A percentile compares a stretch with the other conserved stretches of the same genome.
phyloP scores from a whole-genome alignment of 2,329 filamentous ascomycete genomes.

The Tolypocladium pustulatum region DNA sequence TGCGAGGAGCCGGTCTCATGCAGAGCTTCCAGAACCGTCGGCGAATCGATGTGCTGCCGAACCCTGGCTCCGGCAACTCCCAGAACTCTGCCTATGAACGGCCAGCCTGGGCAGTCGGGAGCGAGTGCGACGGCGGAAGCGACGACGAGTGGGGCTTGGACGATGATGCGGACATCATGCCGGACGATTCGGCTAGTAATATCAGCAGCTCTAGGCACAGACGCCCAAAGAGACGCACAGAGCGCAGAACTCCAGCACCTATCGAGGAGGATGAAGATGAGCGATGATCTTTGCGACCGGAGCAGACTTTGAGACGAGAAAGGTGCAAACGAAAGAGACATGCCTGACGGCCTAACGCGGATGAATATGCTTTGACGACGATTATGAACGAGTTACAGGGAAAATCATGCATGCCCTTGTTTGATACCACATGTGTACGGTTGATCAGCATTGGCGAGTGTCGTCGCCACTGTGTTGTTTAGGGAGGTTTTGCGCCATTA shows the following conservation, averaged over 20 bases:
- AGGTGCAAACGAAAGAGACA: background rate
- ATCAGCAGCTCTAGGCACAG: constrained; percentile 61
- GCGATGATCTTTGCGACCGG: constrained; percentile 4
- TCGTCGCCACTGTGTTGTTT: background rate
- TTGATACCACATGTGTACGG: constrained; percentile 16
- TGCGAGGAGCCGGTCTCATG: constrained; percentile 69
- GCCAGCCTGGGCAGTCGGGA: constrained; percentile 23
- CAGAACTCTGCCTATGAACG: constrained; percentile 34
- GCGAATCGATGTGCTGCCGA: constrained; percentile 43
- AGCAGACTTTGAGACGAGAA: background rate
- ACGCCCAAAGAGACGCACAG: constrained; percentile 55
- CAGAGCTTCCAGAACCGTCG: constrained; percentile 50
- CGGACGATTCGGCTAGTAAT: constrained; percentile 73
- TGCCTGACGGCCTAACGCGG: constrained; percentile 3
- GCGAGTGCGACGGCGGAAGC: constrained; percentile 37
- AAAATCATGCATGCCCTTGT: constrained; percentile 8
- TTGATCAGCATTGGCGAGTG: background rate
- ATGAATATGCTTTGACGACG: constrained; percentile 6
- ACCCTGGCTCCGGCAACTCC: constrained; percentile 35
- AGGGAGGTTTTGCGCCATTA: background rate
- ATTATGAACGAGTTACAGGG: constrained; percentile 1
- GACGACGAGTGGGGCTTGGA: constrained; percentile 51
- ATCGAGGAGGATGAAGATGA: constrained; percentile 68
- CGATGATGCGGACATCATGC: constrained; percentile 53
- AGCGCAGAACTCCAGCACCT: constrained; percentile 60